Evolutionary conservation across 192 early-diverging fungal genomes (phyloP), one percentile per base, ranked within the genome.

Genomic region (Physocladia obscura): DNA sequence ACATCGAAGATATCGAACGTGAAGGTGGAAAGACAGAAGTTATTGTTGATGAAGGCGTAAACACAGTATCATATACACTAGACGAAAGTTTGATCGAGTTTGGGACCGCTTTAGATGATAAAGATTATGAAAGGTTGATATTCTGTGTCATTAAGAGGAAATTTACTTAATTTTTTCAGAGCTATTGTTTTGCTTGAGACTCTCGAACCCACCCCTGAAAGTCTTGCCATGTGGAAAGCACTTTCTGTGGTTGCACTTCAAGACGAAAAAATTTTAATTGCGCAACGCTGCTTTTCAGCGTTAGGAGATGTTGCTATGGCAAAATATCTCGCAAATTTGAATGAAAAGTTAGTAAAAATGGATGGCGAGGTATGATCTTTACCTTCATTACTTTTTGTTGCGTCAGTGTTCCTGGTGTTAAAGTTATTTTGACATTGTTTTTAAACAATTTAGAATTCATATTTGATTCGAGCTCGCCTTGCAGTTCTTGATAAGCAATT

Each of bases 31-130:
- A 80, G 40, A 88, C 87, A 3, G 83, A 85, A 56, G 85, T 88
- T 35, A 82, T 88, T 60, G 87, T 87, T 0, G 87, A 88, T 61
- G 87, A 88, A 67, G 87, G 87, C 30, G 82, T 88, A 3, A 88
- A 88, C 54, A 88, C 83, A 2, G 87, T 88, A 13, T 84, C 85
- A 0, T 88, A 88, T 62, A 87, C 87, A 3, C 76, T 88, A 13
- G 87, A 88, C 64, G 87, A 88, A 65, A 82, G 85, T 26, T 62
- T 88, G 70, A 88, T 88, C 59, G 87, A 88, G 76, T 88, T 88
- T 74, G 87, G 87, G 3, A 81, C 81, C 4, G 85, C 85, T 19
- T 51, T 88, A 48, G 87, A 88, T 50, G 87, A 88, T 62, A 81
- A 82, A 52, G 85, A 88, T 62, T 88, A 81, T 74, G 86, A 88